Evolutionary conservation across 108 stramenopile genomes (phyloP).

Genomic region (Chaetoceros tenuissimus): DNA sequence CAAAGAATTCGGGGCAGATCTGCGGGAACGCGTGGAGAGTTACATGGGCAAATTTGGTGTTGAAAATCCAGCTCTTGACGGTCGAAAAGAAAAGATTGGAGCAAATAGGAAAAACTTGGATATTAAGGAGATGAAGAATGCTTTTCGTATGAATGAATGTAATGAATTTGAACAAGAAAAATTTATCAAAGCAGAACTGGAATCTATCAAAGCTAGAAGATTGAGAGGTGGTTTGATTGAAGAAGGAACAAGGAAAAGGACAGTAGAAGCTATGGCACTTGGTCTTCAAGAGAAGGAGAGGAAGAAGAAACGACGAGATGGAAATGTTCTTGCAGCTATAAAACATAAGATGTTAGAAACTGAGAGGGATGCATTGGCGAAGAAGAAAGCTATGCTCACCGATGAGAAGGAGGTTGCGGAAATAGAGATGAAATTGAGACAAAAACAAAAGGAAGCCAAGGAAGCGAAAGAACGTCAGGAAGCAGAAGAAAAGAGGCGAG

Average conservation of each 20-base stretch:
- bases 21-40: slow-evolving; percentile 50
- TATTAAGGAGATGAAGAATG: slow-evolving; percentile 52
- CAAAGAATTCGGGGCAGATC: slow-evolving; percentile 29
- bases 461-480: slow-evolving; percentile 1
- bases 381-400: slow-evolving; percentile 10
- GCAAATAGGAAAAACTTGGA: slow-evolving; percentile 17
- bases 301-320: slow-evolving; percentile 23
- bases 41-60: slow-evolving; percentile 25
- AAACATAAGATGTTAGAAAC: slow-evolving; percentile 24
- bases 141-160: slow-evolving; percentile 71
- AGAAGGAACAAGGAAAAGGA: slow-evolving; percentile 26
- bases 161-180: slow-evolving; percentile 73
- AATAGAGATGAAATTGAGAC: slow-evolving; percentile 21
- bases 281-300: slow-evolving; percentile 49
- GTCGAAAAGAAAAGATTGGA: slow-evolving; percentile 3
- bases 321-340: slow-evolving; percentile 3
- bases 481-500: slow-evolving; percentile 12
- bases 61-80: slow-evolving; percentile 7
- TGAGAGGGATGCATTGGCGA: slow-evolving; percentile 24
- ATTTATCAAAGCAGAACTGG: slow-evolving; percentile 63
- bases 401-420: slow-evolving; percentile 4
- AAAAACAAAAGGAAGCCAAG: slow-evolving; percentile 19
- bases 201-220: slow-evolving; percentile 25
- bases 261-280: slow-evolving; percentile 57
- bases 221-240: slow-evolving; percentile 23